Conservation (phyloP, 2,329 filamentous ascomycete genomes). For the Aspergillus sp. region DNA sequence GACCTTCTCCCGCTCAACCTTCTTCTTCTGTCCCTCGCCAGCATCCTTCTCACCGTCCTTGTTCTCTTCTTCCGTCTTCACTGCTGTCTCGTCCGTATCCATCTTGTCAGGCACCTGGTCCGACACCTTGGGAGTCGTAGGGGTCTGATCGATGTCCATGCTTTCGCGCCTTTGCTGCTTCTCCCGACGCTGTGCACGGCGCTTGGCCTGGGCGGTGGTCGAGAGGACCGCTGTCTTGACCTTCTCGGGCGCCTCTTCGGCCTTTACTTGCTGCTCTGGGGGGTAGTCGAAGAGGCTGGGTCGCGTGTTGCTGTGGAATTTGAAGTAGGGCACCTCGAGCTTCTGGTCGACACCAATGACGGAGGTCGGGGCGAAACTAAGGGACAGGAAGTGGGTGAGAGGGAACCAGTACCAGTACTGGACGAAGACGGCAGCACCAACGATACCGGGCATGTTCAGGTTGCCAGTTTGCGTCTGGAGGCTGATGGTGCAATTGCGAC, state of each 20-base stretch:
- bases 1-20: slow-evolving; percentile 91
- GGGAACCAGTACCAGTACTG: slow-evolving; percentile 99
- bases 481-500: slow-evolving; percentile 96
- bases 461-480: slow-evolving; percentile 97
- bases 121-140: slow-evolving; percentile 69
- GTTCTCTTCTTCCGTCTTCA: slow-evolving; percentile 66
- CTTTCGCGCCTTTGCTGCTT: slow-evolving; percentile 84
- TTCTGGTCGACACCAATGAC: slow-evolving; percentile 94
- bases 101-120: slow-evolving; percentile 74
- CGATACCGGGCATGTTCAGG: slow-evolving; percentile 96
- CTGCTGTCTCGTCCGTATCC: slow-evolving; percentile 61
- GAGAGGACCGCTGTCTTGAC: slow-evolving; percentile 95
- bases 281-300: slow-evolving; percentile 98
- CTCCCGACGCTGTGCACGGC: slow-evolving; percentile 91
- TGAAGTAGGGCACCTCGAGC: slow-evolving; percentile 88
- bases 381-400: slow-evolving; percentile 92
- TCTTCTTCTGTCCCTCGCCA: slow-evolving; percentile 72
- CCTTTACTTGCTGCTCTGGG: slow-evolving; percentile 91
- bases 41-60: slow-evolving; percentile 63
- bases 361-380: slow-evolving; percentile 95
- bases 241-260: slow-evolving; percentile 88
- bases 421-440: slow-evolving; percentile 96
- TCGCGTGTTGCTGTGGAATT: slow-evolving; percentile 91
- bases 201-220: slow-evolving; percentile 94
- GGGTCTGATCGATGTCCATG: slow-evolving; percentile 88